Base-by-base conservation (phyloP, 768 basidiomycete species). In the Obba rivulosa region DNA sequence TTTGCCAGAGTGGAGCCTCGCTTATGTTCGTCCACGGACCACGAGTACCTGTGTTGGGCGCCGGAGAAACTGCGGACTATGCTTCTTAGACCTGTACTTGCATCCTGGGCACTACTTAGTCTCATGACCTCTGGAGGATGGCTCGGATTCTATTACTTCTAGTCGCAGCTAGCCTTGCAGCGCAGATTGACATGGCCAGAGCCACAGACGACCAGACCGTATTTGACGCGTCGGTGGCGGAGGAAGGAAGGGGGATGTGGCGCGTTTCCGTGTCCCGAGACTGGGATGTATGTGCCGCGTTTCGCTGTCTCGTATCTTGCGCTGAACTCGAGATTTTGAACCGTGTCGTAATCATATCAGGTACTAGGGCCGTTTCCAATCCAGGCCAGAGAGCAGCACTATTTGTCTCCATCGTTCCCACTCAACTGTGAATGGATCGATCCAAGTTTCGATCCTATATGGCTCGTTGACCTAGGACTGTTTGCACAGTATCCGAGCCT, bases 321-420 rank as follows among this genome's bases (percentile, higher is more conserved):
- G 28, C 28, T 31, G 5, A 13, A 31, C 28, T 31, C 28, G 28
- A 31, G 28, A 31, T 31, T 7, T 31, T 31, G 7, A 31, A 31
- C 28, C 11, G 25, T 43, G 18, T n/a, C n/a, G n/a, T 21, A 43
- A 16, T n/a, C 42, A 28, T 34, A 34, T 21, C 24, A 87, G 85
- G 78, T 87, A 10, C 76, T 92, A 11, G 90, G 88, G 0, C 90
- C 89, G 0, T 92, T 92, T 62, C 88, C 89, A 2, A 77, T 87
- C 25, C 86, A 88, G 50, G 88, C 89, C 10, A 74, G 89, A 57
- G 90, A 92, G 54, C 90, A 92, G 42, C 83, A 91, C 46, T 83
- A 79, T 57, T 63, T 92, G n/a, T 85, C 85, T 1, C 88, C 90
- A 3, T 76, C 84, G 9, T 89, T 79, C 57, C 87, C 87, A 8